Percentiles rank a stretch among this genome's conserved stretches.
Evolutionary conservation across 2,329 filamentous ascomycete genomes (phyloP).

Genomic region (Helminthosporium solani): DNA sequence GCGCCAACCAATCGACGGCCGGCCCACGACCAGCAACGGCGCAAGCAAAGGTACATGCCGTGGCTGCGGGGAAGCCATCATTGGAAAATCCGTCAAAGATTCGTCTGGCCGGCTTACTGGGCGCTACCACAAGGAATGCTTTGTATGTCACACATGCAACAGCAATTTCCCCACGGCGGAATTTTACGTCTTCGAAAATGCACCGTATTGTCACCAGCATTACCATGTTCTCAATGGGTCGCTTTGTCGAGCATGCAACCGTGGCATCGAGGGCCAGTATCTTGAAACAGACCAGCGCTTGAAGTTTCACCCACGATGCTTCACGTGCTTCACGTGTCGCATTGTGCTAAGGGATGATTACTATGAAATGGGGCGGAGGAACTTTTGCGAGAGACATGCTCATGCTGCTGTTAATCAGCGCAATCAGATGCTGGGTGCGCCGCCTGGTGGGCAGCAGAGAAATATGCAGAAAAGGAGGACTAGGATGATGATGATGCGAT

Average conservation of each 20-base stretch:
- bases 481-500: constrained; percentile 54
- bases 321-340: constrained; percentile 79
- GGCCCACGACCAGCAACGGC: constrained; percentile 31
- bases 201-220: constrained; percentile 86
- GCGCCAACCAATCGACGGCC: constrained; percentile 21
- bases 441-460: constrained; percentile 13
- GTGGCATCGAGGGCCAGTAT: constrained; percentile 91
- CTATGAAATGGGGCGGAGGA: constrained; percentile 78
- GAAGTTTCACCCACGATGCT: constrained; percentile 86
- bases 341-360: constrained; percentile 78
- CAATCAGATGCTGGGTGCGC: constrained; percentile 38
- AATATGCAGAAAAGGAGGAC: constrained; percentile 52
- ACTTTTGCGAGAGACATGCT: constrained; percentile 87
- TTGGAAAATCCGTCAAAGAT: constrained; percentile 89
- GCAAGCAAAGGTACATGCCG: constrained; percentile 74
- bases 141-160: constrained; percentile 82
- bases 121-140: constrained; percentile 92
- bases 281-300: constrained; percentile 74
- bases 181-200: constrained; percentile 87
- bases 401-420: constrained; percentile 54
- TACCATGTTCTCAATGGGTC: constrained; percentile 92
- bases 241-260: constrained; percentile 74
- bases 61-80: constrained; percentile 75
- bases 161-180: constrained; percentile 81
- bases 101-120: constrained; percentile 90